A percentile compares a stretch with the other conserved stretches of the same genome.
These are phyloP conservation scores for Rubus parviflorus DNA, from an alignment of 306 rosid species.

Conservation along the genomic window DNA sequence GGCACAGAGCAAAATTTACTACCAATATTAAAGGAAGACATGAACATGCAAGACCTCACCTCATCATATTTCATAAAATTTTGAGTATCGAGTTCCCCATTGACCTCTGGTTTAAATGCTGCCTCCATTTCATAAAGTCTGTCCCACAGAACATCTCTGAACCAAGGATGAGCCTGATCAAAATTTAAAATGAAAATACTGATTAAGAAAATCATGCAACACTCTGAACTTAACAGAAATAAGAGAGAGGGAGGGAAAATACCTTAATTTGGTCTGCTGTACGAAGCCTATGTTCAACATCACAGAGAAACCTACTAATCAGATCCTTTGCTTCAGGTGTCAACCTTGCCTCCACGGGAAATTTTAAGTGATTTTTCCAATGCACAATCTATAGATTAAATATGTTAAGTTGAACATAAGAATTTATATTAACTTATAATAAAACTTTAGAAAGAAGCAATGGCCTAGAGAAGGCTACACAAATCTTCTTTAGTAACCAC, in stretches of 20 bases:
- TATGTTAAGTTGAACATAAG: conserved; percentile 12
- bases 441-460: conserved; percentile 1
- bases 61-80: conserved; percentile 91
- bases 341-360: conserved; percentile 79
- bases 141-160: conserved; percentile 74
- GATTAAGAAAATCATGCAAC: neutral
- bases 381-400: conserved; percentile 61
- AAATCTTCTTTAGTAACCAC: neutral
- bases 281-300: conserved; percentile 76
- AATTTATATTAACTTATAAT: neutral
- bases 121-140: conserved; percentile 79
- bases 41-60: conserved; percentile 37
- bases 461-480: neutral
- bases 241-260: conserved; percentile 17
- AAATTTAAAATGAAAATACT: conserved; percentile 16
- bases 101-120: conserved; percentile 90
- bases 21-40: conserved; percentile 5
- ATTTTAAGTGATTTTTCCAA: conserved; percentile 91
- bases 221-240: conserved; percentile 6
- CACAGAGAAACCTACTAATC: conserved; percentile 76
- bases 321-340: conserved; percentile 86
- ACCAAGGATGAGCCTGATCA: conserved; percentile 88
- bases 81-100: conserved; percentile 90
- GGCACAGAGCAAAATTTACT: neutral
- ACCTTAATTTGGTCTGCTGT: conserved; percentile 77